Evolutionary conservation across 2,329 filamentous ascomycete species (phyloP), one percentile per base, ranked within the genome.

Genomic region (Fusarium compactum): DNA sequence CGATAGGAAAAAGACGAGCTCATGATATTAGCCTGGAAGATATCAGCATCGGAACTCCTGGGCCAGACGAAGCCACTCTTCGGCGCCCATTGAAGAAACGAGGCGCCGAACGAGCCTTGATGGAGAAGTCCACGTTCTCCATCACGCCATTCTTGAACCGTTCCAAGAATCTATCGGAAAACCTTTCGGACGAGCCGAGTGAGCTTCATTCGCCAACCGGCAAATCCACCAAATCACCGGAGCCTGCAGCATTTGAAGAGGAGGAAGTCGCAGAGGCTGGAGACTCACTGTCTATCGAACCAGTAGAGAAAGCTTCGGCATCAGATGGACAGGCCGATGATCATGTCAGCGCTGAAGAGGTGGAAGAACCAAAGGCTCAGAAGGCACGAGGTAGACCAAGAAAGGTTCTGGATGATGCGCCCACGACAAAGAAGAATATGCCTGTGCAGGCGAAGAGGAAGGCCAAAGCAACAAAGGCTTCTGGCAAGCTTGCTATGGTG

Each of bases 141-240:
- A 94, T 98, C 69, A 98, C 95, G 1, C 95, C 95, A 0, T 98
- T 97, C 83, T 85, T 98, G 66, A 97, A 95, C 79, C 89, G 91
- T 53, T 91, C 89, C 27, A 89, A 86, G 79, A 84, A 84, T 69
- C 82, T 91, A 16, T 67, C 61, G 4, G 66, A 61, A 14, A 46
- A 56, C 25, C 57, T 66, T 46, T 69, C 76, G 14, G 83, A 84
- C 22, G 79, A 80, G 2, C 78, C 79, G 5, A 65, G 71, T 7
- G 77, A 78, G 11, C 59, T 73, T 20, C 62, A 68, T 15, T 76
- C 76, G 9, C 69, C 74, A 6, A 67, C 69, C n/a, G 56, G 52
- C 24, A 73, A 71, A 44, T 44, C 44, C n/a, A 45, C 50, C 11
- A 63, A 44, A 10, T 58, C 40, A 18, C 20, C 64, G 5, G 76